Percentiles rank a stretch among this genome's conserved stretches.
These are phyloP conservation scores for Metschnikowia continentalis DNA, from an alignment of 805 yeast species.

Conservation along the genomic window DNA sequence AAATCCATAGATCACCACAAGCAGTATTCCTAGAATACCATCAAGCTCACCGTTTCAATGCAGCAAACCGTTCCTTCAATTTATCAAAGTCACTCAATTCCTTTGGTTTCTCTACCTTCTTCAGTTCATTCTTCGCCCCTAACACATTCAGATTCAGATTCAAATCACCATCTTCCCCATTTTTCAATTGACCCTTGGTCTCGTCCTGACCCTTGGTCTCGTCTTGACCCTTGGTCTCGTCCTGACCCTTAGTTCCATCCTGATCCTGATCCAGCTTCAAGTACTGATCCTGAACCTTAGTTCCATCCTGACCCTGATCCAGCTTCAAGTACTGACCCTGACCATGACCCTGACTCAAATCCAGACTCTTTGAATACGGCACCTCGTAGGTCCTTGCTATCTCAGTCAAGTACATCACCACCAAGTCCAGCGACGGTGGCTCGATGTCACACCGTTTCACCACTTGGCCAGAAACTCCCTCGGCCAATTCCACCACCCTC, in stretches of 20 bases:
- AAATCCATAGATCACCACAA: no score
- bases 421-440: slow-evolving; percentile 64
- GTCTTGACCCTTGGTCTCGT: neutral
- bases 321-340: slow-evolving; percentile 14
- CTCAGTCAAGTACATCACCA: slow-evolving; percentile 66
- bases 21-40: no score
- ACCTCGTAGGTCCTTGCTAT: slow-evolving; percentile 78
- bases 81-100: slow-evolving; percentile 55
- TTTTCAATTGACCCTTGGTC: neutral
- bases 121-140: no score
- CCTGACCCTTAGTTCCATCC: slow-evolving; percentile 16
- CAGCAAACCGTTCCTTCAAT: slow-evolving; percentile 70
- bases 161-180: no score
- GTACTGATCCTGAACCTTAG: slow-evolving; percentile 9
- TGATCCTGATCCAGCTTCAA: slow-evolving; percentile 14
- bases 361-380: slow-evolving; percentile 46
- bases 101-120: neutral
- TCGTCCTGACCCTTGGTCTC: slow-evolving; percentile 16
- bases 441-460: slow-evolving; percentile 56
- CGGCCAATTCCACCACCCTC: slow-evolving; percentile 45
- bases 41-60: slow-evolving; percentile 42
- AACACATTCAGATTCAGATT: no score
- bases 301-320: neutral
- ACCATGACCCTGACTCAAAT: neutral
- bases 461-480: slow-evolving; percentile 65